A percentile compares a stretch with the other conserved stretches of the same genome.
phyloP scores from a whole-genome alignment of 345 rosid genomes.

The Eucalyptus leucophloia region DNA sequence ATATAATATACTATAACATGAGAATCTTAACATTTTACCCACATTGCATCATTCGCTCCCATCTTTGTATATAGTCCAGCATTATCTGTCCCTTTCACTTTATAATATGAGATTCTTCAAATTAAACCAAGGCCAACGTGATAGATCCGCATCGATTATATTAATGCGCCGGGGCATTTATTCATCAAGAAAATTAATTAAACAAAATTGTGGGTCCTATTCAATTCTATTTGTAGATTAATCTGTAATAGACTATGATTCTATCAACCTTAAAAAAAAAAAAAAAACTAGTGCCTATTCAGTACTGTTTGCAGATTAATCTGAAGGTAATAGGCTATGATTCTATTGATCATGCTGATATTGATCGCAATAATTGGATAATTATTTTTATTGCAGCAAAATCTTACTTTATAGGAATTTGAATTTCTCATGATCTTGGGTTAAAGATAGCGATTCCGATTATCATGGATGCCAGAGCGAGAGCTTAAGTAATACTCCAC shows the following conservation, averaged over 20 bases:
- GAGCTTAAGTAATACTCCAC: neutral
- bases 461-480: neutral
- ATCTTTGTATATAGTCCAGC: neutral
- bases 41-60: neutral
- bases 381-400: neutral
- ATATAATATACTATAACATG: neutral
- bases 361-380: neutral
- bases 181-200: neutral
- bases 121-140: neutral
- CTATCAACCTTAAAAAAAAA: neutral
- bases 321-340: too few relatives aligned
- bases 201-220: neutral
- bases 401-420: neutral
- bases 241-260: neutral
- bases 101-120: neutral
- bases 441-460: neutral
- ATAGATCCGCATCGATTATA: neutral
- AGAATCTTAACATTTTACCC: neutral
- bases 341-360: neutral
- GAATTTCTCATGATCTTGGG: neutral
- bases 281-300: neutral
- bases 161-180: neutral
- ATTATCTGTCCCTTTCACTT: neutral
- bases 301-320: too few relatives aligned
- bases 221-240: neutral